These are phyloP conservation scores for Ichthyophthirius multifiliis DNA, from an alignment of 169 alveolate genomes.

Conservation along the genomic window DNA sequence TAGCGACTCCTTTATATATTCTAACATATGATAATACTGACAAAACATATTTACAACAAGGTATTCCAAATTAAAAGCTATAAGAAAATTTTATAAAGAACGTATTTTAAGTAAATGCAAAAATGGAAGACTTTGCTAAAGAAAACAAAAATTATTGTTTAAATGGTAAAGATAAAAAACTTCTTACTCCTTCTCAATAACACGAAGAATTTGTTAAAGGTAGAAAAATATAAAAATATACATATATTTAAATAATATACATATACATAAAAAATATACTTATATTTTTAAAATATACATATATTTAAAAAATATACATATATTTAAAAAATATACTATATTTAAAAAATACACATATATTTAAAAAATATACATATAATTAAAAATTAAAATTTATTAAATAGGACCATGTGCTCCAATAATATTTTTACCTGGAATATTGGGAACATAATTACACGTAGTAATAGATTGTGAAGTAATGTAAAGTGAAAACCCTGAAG, in stretches of 20 bases:
- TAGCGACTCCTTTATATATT: no score
- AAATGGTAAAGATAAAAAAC: conserved; percentile 13
- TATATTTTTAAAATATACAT: background rate
- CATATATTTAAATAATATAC: background rate
- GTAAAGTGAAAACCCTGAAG: conserved; percentile 9
- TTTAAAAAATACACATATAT: background rate
- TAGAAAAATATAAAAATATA: background rate
- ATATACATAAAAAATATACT: background rate
- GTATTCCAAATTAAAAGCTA: no score
- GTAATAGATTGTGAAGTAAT: conserved; percentile 28
- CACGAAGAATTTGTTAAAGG: conserved; percentile 21
- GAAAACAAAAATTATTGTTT: conserved; percentile 7
- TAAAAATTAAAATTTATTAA: background rate
- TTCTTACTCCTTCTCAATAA: background rate
- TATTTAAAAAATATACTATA: background rate
- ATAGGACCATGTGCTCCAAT: conserved; percentile 39
- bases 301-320: background rate
- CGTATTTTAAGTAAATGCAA: no score
- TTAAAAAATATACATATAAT: background rate
- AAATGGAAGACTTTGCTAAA: no score
- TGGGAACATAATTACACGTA: conserved; percentile 20
- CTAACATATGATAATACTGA: no score
- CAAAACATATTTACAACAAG: no score
- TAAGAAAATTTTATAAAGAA: no score
- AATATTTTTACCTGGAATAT: conserved; percentile 18